phyloP scores from a whole-genome alignment of 192 early-diverging fungal genomes.

The Mortierella claussenii region DNA sequence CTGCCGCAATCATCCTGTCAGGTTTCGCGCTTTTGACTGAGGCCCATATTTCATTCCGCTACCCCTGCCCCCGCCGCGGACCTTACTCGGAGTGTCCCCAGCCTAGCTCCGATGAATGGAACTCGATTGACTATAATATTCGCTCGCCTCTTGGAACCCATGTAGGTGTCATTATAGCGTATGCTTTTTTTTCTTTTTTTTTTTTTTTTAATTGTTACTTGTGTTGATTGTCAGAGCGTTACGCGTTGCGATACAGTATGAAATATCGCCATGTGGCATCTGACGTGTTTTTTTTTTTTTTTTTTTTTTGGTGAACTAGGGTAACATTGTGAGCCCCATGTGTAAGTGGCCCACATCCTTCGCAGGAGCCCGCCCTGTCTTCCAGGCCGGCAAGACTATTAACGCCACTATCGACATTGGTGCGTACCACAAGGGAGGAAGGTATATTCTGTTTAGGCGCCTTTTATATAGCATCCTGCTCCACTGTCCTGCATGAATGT shows the following conservation, averaged over 20 bases:
- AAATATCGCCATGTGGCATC: no score
- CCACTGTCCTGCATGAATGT: no score
- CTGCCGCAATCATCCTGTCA: slow-evolving; percentile 22
- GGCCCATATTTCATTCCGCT: slow-evolving; percentile 46
- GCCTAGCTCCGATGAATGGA: slow-evolving; percentile 26
- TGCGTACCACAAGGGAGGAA: slow-evolving; percentile 43
- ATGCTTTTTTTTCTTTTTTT: not conserved
- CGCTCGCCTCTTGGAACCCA: slow-evolving; percentile 34
- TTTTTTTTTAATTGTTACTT: not conserved
- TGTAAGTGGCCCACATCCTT: slow-evolving; percentile 35
- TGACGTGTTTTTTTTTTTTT: not conserved
- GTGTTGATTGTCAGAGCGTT: no score
- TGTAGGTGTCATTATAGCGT: slow-evolving; percentile 13
- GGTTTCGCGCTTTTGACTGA: slow-evolving; percentile 34
- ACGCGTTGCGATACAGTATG: no score
- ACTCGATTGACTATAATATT: slow-evolving; percentile 39
- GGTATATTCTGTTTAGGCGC: slow-evolving; percentile 17
- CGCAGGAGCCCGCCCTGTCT: slow-evolving; percentile 26
- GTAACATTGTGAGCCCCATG: slow-evolving; percentile 25
- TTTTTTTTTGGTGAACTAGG: slow-evolving; percentile 7
- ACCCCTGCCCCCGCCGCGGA: slow-evolving; percentile 47
- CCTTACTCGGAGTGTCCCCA: slow-evolving; percentile 43
- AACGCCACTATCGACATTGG: slow-evolving; percentile 37
- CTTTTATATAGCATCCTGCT: no score
- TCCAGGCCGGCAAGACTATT: slow-evolving; percentile 29